Evolutionary conservation across 352 stramenopile species (phyloP).

Genomic region (Pythium catenulatum): DNA sequence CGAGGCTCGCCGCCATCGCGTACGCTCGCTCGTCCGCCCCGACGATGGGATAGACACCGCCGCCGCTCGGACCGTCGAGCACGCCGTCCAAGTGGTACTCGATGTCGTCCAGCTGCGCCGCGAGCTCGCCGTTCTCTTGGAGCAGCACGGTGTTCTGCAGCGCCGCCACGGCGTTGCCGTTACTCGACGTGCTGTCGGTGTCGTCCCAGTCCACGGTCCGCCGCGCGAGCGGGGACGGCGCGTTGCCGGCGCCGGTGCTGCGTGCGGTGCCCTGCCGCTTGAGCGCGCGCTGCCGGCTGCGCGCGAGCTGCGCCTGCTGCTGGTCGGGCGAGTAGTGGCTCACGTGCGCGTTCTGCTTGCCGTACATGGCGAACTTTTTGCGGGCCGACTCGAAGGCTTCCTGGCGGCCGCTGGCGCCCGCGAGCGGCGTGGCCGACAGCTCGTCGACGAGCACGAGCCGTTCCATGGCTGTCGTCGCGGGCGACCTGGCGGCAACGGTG

Average conservation of each 20-base stretch:
- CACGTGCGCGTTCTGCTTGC: constrained; percentile 69
- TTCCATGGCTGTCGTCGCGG: not conserved
- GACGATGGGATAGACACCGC: too few species aligned
- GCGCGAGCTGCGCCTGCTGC: not conserved
- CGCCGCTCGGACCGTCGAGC: constrained; percentile 9
- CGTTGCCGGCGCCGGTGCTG: not conserved
- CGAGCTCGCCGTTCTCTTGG: constrained; percentile 77
- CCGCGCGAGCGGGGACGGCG: not conserved
- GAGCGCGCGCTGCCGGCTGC: not conserved
- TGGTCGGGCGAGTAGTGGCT: constrained; percentile 64
- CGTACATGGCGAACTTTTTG: constrained; percentile 77
- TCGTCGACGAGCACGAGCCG: constrained; percentile 24
- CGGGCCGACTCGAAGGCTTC: constrained; percentile 56
- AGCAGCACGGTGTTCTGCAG: constrained; percentile 79
- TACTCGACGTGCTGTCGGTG: not conserved
- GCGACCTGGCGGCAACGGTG: not conserved
- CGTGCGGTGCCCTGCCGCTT: not conserved
- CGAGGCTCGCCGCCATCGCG: constrained; percentile 58
- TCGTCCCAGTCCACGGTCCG: not conserved
- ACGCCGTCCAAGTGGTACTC: constrained; percentile 81
- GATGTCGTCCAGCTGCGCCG: constrained; percentile 74
- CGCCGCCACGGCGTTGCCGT: not conserved
- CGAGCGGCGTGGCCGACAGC: not conserved
- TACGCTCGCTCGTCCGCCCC: constrained; percentile 22
- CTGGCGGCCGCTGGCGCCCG: not conserved